Base-by-base conservation (phyloP, 1,284 basidiomycete species). In the Sporisorium iseilematis-ciliati region DNA sequence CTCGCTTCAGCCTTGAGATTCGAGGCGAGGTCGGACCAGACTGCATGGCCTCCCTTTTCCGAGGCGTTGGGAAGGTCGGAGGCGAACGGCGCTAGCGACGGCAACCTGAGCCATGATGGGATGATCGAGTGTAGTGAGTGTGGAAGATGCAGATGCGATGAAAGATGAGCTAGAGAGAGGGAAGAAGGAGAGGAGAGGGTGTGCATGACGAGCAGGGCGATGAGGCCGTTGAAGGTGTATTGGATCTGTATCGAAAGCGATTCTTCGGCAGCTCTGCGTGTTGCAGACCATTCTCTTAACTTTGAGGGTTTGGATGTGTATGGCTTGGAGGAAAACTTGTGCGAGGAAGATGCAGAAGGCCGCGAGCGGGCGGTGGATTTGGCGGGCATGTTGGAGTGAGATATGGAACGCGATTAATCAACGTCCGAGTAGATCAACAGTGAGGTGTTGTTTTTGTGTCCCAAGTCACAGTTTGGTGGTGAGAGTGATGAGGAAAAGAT, bases 11-110 rank as follows among this genome's bases (percentile, higher is more conserved):
- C 51, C 20, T 60, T 40, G 11, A 69, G 11, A 33, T 67, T 67
- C 50, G 61, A 63, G 23, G 59, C 62, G 40, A 65, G 49, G 14
- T 29, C 45, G 25, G 73, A 70, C 46, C 63, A 79, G 26, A 55
- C 33, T 25, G 67, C 65, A 25, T 69, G 52, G 4, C 38, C 54
- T 26, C 68, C 60, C 35, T 52, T 57, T 46, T 77, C 55, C 18
- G 78, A 80, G 11, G 79, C 77, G 46, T 81, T 81, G 40, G 79
- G 79, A 1, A 81, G 59, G 18, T 81, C 79, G 12, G 76, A 70
- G 7, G 79, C 66, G 35, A 80, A 81, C 2, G 52, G 71, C 8
- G 68, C 78, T 7, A 81, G 59, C 38, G 66, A 72, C 12, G 77
- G 78, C 31, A 80, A 50, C 1, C 78, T 41, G 35, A 71, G 62